Evolutionary conservation across 345 rosid species (phyloP).

Genomic region (Brassica juncea): DNA sequence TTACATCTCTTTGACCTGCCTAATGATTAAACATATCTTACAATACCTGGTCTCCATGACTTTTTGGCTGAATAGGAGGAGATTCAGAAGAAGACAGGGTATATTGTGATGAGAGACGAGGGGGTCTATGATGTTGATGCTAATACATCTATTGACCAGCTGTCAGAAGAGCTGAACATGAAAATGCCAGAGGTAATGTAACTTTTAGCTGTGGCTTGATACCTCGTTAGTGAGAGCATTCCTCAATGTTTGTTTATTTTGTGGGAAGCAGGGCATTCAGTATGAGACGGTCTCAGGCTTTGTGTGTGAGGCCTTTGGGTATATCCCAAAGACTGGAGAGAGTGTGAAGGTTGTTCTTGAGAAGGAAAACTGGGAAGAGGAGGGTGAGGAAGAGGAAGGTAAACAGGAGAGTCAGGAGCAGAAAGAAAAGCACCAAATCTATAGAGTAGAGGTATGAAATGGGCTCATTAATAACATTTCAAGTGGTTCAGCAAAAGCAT

Average conservation of each 20-base stretch:
- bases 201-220: not conserved
- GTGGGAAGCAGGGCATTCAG: conserved; percentile 67
- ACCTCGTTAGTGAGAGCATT: not conserved
- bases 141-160: conserved; percentile 86
- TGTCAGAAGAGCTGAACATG: conserved; percentile 78
- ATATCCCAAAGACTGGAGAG: conserved; percentile 89
- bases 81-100: conserved; percentile 95
- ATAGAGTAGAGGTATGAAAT: conserved; percentile 69
- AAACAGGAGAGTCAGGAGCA: conserved; percentile 59
- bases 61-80: conserved; percentile 62
- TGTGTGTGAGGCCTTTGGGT: conserved; percentile 89
- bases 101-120: conserved; percentile 87
- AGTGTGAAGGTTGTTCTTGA: conserved; percentile 65
- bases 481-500: not conserved
- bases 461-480: not conserved
- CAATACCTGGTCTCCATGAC: not conserved
- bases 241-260: not conserved
- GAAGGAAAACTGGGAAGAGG: conserved; percentile 66
- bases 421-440: conserved; percentile 61
- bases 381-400: conserved; percentile 51
- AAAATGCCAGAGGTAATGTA: conserved; percentile 81
- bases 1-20: not conserved
- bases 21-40: not conserved
- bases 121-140: conserved; percentile 91
- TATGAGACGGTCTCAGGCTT: conserved; percentile 95